Conservation (phyloP, 2,329 filamentous ascomycete genomes). For the Blastomyces gilchristii region DNA sequence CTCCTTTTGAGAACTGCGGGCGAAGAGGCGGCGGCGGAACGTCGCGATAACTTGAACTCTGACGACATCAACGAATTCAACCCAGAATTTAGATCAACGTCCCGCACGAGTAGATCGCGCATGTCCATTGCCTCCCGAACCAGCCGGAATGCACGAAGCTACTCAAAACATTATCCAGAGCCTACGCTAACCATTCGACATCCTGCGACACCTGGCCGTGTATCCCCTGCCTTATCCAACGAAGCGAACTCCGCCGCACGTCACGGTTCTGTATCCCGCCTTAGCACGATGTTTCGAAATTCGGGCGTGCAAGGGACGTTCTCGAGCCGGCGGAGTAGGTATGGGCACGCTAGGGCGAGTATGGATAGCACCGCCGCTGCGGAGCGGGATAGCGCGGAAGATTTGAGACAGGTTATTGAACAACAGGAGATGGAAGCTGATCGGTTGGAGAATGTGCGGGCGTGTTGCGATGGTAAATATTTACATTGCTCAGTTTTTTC, state of each 20-base stretch:
- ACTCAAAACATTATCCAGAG: constrained; percentile 44
- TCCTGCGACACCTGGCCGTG: constrained; percentile 27
- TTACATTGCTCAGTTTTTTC: background rate
- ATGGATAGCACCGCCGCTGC: constrained; percentile 32
- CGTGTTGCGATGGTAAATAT: constrained; percentile 85
- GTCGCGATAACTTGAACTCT: constrained; percentile 46
- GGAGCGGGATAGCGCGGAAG: constrained; percentile 66
- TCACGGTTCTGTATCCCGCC: constrained; percentile 37
- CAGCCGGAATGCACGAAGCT: constrained; percentile 59
- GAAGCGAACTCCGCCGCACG: constrained; percentile 27
- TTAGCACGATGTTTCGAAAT: constrained; percentile 40
- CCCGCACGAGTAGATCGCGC: constrained; percentile 44
- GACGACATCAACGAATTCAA: constrained; percentile 72
- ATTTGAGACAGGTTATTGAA: constrained; percentile 69
- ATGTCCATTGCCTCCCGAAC: constrained; percentile 69
- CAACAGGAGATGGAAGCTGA: constrained; percentile 56
- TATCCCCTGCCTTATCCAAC: constrained; percentile 28
- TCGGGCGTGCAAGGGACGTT: constrained; percentile 42
- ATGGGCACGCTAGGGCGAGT: constrained; percentile 25
- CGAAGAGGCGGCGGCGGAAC: constrained; percentile 46
- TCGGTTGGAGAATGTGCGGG: constrained; percentile 84
- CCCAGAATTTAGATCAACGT: constrained; percentile 46
- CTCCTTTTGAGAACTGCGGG: constrained; percentile 65
- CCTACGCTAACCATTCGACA: constrained; percentile 32
- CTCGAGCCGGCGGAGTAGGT: constrained; percentile 37